Percentiles rank a stretch among this genome's conserved stretches.
Evolutionary conservation across 1,284 basidiomycete genomes (phyloP).

Genomic region (Ceratobasidium sp.): DNA sequence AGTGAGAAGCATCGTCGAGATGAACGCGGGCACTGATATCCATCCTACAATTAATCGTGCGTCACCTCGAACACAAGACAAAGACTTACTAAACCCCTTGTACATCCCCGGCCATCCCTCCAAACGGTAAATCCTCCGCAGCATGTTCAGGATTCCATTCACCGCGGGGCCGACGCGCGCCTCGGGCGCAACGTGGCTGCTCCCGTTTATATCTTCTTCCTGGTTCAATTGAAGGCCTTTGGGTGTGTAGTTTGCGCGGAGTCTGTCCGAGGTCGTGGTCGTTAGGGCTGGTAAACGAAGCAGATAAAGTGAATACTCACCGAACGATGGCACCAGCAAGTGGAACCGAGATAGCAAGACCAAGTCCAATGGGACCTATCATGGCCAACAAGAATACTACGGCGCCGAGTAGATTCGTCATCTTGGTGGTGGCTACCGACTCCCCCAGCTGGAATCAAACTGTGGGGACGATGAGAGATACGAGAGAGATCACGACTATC

Average conservation of each 20-base stretch:
- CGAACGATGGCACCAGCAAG: conserved; percentile 58
- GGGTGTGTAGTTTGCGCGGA: conserved; percentile 62
- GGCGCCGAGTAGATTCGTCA: conserved; percentile 53
- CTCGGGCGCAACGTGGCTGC: conserved; percentile 68
- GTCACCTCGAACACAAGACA: neutral
- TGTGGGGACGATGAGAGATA: neutral
- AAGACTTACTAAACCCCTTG: conserved; percentile 81
- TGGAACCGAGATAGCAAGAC: conserved; percentile 57
- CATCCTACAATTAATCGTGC: neutral
- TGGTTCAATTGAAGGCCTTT: conserved; percentile 76
- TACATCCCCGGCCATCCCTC: conserved; percentile 87
- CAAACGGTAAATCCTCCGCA: conserved; percentile 78
- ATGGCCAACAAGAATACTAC: conserved; percentile 57
- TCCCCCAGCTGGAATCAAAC: neutral
- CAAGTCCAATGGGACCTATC: conserved; percentile 55
- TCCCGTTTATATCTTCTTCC: conserved; percentile 52
- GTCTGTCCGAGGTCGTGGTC: conserved; percentile 47
- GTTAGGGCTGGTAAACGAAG: neutral
- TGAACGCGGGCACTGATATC: conserved; percentile 75
- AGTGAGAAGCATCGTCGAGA: conserved; percentile 72
- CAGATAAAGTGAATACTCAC: conserved; percentile 26
- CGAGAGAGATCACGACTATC: neutral
- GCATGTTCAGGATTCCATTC: conserved; percentile 71
- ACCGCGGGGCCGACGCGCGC: conserved; percentile 60
- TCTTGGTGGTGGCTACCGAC: conserved; percentile 6